Conservation (phyloP, 768 basidiomycete species). For the Pleurotus eryngii region DNA sequence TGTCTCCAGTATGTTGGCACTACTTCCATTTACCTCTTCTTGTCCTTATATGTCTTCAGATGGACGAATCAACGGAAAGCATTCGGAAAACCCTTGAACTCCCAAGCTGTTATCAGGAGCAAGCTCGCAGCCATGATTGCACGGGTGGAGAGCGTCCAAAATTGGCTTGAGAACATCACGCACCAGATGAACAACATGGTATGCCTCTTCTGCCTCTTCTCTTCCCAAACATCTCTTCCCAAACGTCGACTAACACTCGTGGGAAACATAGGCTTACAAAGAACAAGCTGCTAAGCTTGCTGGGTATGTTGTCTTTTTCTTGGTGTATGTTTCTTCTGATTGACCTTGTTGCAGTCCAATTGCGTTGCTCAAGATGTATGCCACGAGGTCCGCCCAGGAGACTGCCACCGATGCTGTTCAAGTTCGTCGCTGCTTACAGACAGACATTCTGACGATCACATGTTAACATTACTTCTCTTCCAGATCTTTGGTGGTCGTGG, state of each 20-base stretch:
- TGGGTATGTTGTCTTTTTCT: conserved; percentile 40
- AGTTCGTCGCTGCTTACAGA: conserved; percentile 19
- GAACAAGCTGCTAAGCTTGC: conserved; percentile 74
- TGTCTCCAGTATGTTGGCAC: conserved; percentile 43
- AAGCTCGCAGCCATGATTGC: conserved; percentile 84
- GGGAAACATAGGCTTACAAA: conserved; percentile 52
- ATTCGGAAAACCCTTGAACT: conserved; percentile 83
- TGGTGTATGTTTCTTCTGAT: not conserved
- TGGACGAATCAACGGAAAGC: conserved; percentile 88
- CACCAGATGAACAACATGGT: conserved; percentile 86
- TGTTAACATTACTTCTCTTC: conserved; percentile 5
- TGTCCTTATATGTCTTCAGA: conserved; percentile 29
- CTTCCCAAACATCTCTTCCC: not conserved
- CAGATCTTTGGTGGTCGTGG: conserved; percentile 85
- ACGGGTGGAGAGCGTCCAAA: conserved; percentile 63
- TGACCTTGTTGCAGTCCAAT: conserved; percentile 44
- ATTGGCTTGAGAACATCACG: conserved; percentile 81
- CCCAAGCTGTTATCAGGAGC: conserved; percentile 83
- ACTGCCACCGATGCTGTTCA: conserved; percentile 75
- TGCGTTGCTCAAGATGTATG: conserved; percentile 68
- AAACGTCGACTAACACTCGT: not conserved
- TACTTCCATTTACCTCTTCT: not conserved
- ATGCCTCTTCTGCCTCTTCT: not conserved
- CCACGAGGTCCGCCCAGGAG: conserved; percentile 56
- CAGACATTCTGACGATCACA: not conserved